Conservation (phyloP, 2,329 filamentous ascomycete genomes). For the Fusarium coffeatum region DNA sequence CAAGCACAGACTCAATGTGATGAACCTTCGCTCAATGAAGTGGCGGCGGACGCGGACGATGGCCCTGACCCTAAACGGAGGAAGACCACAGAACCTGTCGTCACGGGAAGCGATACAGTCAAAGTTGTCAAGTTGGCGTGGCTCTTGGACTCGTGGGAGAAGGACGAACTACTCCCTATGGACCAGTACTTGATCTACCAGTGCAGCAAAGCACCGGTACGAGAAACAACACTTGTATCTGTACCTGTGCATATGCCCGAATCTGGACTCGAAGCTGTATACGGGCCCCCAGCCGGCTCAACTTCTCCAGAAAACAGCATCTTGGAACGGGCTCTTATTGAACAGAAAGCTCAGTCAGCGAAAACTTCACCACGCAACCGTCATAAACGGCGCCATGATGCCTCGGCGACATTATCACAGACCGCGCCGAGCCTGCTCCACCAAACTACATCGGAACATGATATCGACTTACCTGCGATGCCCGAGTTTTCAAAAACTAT, state of each 20-base stretch:
- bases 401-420: conserved; percentile 11
- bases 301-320: conserved; percentile 31
- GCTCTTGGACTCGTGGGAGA: conserved; percentile 65
- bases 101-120: conserved; percentile 48
- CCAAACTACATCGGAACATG: conserved; percentile 82
- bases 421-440: conserved; percentile 63
- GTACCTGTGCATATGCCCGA: neutral
- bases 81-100: conserved; percentile 14
- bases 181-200: conserved; percentile 66
- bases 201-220: conserved; percentile 53
- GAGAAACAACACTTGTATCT: neutral
- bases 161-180: conserved; percentile 59
- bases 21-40: neutral
- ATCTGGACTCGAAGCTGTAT: neutral
- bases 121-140: conserved; percentile 70
- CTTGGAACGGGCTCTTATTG: conserved; percentile 39
- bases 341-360: conserved; percentile 11
- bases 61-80: conserved; percentile 34
- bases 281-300: conserved; percentile 3
- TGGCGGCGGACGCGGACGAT: neutral
- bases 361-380: conserved; percentile 21
- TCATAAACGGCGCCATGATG: conserved; percentile 15
- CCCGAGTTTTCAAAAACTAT: conserved; percentile 71
- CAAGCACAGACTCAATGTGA: neutral
- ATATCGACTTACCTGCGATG: conserved; percentile 71